Evolutionary conservation across 2,329 filamentous ascomycete genomes (phyloP), one percentile per base, ranked within the genome.

Genomic region (Penicillium sp.): DNA sequence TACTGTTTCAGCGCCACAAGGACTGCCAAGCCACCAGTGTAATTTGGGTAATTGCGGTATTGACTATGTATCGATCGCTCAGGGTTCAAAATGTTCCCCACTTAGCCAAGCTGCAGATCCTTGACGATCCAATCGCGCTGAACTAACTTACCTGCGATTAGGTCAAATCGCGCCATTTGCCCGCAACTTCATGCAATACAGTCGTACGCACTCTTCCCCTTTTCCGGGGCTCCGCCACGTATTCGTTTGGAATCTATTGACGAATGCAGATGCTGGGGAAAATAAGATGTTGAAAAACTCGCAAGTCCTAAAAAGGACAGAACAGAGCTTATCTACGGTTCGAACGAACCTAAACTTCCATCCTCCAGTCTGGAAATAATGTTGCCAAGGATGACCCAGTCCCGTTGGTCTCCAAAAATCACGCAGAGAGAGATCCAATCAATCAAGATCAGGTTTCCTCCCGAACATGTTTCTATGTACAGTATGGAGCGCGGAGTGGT

Each of bases 131-230:
- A 37, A 51, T 55, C 29, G 48, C 48, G 48, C 16, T 9, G 19
- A 16, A 16, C 21, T 11, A n/a, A n/a, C n/a, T 9, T 24, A 18
- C 34, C 39, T 18, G 10, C 18, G 16, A 56, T 59, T 48, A 42
- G 24, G 44, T 47, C 49, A 54, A 58, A 60, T 60, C 49, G 44
- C 58, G 58, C 52, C 52, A 60, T 58, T 47, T 49, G 8, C 9
- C 33, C 37, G 48, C 52, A 9, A 55, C 33, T 29, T 19, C 39
- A 49, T 60, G 52, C 52, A 47, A 55, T 60, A 43, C 18, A 5
- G 11, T 33, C 36, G 9, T 45, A 29, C 42, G 21, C 18, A 28
- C 16, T 7, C 26, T 9, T 29, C 16, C 42, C 28, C 42, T 11
- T 16, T 16, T 26, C n/a, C 14, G n/a, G 39, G 23, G 21, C n/a